Base-by-base conservation (phyloP, 148 eudicot species). In the Chenopodium suecicum region DNA sequence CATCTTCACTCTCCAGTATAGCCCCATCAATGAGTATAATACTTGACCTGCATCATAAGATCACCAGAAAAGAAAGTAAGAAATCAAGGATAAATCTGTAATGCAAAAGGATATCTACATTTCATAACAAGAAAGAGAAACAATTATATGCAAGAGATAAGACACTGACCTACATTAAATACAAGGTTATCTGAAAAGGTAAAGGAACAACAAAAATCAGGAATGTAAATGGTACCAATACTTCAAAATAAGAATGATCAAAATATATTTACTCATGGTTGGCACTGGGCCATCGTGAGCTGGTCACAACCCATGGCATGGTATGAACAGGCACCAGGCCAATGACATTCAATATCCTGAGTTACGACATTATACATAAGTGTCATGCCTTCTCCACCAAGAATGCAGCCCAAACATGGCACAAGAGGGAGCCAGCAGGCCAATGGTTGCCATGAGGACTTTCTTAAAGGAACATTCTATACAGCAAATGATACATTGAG, bases 21-120 rank as follows among this genome's bases (percentile, higher is more conserved):
- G 83, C 74, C 81, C 88, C 93, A 83, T 93, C 94, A 74, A 93
- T 90, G 78, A 91, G 85, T 67, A 93, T 86, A 27, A 64, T 83
- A 82, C 44, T 80, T 77, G 88, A 83, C 78, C 94, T 91, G 75
- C 41, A 64, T 74, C 48, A 83, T 32, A 77, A 66, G 60, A 73
- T 67, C 70, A 69, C 70, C 47, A 77, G 52, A 80, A 46, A 52
- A 80, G 1, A 80, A 70, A 16, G 41, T 65, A 76, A 37, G 69
- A n/a, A n/a, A 70, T 16, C 31, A 72, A 68, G 66, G 77, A 79
- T 65, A 76, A 2, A 76, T 31, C 48, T 14, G 60, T 60, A 70
- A 47, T 14, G 69, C 71, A 64, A 71, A 70, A 68, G 46, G 44
- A 66, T 48, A 37, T 4, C n/a, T 66, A 58, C 16, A 25, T 11